Conservation (phyloP, 768 basidiomycete genomes). For the Termitomyces sp. region DNA sequence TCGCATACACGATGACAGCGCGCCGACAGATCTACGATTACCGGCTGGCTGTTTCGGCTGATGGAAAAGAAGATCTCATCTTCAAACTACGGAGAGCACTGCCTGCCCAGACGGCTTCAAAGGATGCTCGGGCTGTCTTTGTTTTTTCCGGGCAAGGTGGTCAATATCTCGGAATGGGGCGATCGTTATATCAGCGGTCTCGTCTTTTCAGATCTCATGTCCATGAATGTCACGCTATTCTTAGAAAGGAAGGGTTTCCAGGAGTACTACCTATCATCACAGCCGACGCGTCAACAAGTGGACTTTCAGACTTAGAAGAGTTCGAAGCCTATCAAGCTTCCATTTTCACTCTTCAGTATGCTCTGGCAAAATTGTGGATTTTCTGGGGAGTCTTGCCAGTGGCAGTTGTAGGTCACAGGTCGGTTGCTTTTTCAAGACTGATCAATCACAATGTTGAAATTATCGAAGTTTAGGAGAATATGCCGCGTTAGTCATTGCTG, state of each 20-base stretch:
- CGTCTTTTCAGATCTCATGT: conserved; percentile 44
- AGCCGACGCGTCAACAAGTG: conserved; percentile 15
- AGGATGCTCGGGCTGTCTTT: conserved; percentile 40
- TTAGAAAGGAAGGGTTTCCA: conserved; percentile 43
- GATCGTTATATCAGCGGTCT: conserved; percentile 44
- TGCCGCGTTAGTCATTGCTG: conserved; percentile 60
- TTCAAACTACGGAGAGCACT: conserved; percentile 33
- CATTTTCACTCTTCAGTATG: conserved; percentile 58
- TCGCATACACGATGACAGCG: conserved; percentile 66
- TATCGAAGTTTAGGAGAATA: conserved; percentile 68
- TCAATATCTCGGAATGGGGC: conserved; percentile 64
- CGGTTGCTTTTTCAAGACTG: conserved; percentile 11
- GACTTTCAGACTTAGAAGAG: conserved; percentile 25
- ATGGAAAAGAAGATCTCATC: conserved; percentile 38
- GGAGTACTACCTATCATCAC: conserved; percentile 44
- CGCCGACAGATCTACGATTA: conserved; percentile 52
- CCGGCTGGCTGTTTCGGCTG: conserved; percentile 46
- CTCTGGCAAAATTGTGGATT: conserved; percentile 58
- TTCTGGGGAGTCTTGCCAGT: conserved; percentile 60
- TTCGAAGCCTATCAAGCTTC: conserved; percentile 47
- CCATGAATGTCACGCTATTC: conserved; percentile 51
- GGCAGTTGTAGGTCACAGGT: conserved; percentile 75
- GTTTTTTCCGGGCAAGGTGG: conserved; percentile 74
- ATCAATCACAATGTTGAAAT: conserved; percentile 1
- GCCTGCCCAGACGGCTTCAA: conserved; percentile 22